Evolutionary conservation across 345 rosid genomes (phyloP), one percentile per base, ranked within the genome.

Genomic region (Erucastrum elatum): DNA sequence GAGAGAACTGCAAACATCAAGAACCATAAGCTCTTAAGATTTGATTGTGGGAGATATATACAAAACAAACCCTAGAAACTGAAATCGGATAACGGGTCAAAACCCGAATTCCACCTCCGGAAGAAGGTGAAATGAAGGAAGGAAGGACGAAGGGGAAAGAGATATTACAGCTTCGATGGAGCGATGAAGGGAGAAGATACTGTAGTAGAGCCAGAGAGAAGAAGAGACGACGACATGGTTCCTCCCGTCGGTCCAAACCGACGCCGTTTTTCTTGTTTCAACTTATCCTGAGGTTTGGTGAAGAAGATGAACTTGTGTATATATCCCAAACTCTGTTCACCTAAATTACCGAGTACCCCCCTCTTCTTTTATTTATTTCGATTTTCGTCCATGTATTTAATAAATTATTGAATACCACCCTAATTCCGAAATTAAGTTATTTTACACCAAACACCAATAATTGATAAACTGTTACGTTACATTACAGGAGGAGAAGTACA

Each of bases 181-280:
- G 86, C 73, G 73, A 86, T 72, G 71, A 85, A 84, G 26, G 87
- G 76, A 75, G 96, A 83, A 72, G 90, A 83, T 44, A 82, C 71
- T 11, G 79, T 37, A 70, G 92, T 37, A 70, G 92, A 87, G 63
- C 67, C 86, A 1, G 91, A 84, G 75, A 92, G 85, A 70, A 82
- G 83, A 80, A 85, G 84, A n/a, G 79, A 75, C 44, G 86, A 82
- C 30, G 85, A 81, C 98, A 92, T 91, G 8, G 70, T 68, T 72
- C 26, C 80, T 71, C 77, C 31, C 71, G 77, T 63, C 75, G 71
- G 68, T 26, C 17, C 7, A 75, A 51, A 70, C 72, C 76, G 83
- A 80, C 83, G 83, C 27, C 83, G 79, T 39, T 69, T 61, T 61
- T 16, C 8, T 4, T 56, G 17, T 35, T 33, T 49, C 27, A 4